phyloP scores from a whole-genome alignment of 805 yeast genomes.

The Saccharomycopsis capsularis region DNA sequence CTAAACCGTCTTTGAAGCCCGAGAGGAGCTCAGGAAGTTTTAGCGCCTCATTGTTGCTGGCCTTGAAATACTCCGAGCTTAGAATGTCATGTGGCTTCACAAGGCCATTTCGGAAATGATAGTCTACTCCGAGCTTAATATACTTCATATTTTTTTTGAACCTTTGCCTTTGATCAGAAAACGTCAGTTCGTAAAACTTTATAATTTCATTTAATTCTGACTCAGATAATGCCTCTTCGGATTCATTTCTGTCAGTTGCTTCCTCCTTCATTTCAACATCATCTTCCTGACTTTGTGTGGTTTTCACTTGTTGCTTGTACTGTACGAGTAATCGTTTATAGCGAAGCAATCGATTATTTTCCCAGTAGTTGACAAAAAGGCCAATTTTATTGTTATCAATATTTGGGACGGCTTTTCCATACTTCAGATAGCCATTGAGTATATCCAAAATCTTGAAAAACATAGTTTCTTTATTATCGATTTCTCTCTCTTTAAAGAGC shows the following conservation, averaged over 20 bases:
- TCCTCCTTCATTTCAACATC: too few relatives aligned
- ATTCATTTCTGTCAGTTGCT: too few relatives aligned
- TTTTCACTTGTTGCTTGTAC: too few relatives aligned
- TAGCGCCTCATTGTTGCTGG: neutral
- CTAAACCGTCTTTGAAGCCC: neutral
- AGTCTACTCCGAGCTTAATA: constrained; percentile 3
- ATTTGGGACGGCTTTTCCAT: constrained; percentile 12
- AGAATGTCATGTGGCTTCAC: neutral
- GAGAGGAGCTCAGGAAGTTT: neutral
- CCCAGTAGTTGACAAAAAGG: constrained; percentile 20
- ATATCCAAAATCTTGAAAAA: constrained; percentile 7
- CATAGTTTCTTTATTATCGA: too few relatives aligned
- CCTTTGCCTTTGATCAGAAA: too few relatives aligned
- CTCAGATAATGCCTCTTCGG: neutral
- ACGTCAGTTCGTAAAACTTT: constrained; percentile 2
- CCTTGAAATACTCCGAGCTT: neutral
- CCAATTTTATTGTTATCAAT: constrained; percentile 12
- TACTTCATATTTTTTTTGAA: neutral
- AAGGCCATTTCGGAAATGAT: constrained; percentile 9
- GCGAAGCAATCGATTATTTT: constrained; percentile 13
- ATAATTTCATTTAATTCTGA: constrained; percentile 5
- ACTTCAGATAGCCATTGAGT: constrained; percentile 16
- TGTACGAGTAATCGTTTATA: neutral
- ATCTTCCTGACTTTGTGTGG: too few relatives aligned
- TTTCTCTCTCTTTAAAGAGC: neutral